Conservation (phyloP, 2,329 filamentous ascomycete species). For the Xylariales sp. region DNA sequence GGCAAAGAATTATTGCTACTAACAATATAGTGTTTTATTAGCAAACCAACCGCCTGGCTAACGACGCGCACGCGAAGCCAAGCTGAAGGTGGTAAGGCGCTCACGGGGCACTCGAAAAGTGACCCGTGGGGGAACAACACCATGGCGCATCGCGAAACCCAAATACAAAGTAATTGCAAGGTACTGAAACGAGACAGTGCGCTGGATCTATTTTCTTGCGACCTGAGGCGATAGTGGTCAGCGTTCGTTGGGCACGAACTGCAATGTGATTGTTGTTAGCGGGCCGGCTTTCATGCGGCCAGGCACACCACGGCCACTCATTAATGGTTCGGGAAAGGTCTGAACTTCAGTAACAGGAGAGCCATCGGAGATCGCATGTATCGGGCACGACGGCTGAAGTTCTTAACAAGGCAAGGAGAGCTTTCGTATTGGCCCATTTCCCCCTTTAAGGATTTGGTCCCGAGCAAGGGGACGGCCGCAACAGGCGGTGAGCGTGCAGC, state of each 20-base stretch:
- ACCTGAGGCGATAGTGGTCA: too few species aligned
- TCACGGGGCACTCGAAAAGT: constrained; percentile 1
- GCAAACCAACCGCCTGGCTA: too few species aligned
- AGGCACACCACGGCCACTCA: constrained; percentile 2
- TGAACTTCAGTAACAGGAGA: neutral
- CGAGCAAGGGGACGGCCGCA: constrained; percentile 1
- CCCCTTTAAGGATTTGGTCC: neutral
- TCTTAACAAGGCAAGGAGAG: neutral
- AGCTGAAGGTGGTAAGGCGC: neutral
- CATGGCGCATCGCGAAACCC: too few species aligned
- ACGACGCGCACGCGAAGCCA: too few species aligned
- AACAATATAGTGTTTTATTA: too few species aligned
- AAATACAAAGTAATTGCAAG: constrained; percentile 2
- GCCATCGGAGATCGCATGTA: constrained; percentile 5
- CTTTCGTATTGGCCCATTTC: neutral
- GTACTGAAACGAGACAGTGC: constrained; percentile 3
- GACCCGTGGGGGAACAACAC: neutral
- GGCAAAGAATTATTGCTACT: too few species aligned
- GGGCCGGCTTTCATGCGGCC: constrained; percentile 7
- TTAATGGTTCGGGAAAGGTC: too few species aligned
- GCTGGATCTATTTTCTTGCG: neutral
- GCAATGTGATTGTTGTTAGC: constrained; percentile 6
- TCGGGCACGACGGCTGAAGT: neutral
- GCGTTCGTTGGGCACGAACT: constrained; percentile 6
- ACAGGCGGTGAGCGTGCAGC: constrained; percentile 8